Conservation (phyloP, 1,284 basidiomycete species). For the Cutaneotrichosporon mucoides region DNA sequence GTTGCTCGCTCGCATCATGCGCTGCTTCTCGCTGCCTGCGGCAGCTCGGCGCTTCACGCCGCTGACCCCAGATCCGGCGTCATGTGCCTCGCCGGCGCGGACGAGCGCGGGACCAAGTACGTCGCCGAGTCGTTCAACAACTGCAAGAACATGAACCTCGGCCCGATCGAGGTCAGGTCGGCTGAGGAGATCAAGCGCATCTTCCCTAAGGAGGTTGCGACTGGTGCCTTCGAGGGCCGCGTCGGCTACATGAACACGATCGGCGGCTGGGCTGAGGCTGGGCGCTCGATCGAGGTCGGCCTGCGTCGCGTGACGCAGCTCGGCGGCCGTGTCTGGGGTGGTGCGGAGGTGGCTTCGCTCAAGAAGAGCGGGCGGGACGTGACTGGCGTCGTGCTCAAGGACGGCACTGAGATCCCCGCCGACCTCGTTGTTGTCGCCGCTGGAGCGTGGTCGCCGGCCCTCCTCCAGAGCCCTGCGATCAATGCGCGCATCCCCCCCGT, state of each 20-base stretch:
- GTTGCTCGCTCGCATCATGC: too few species aligned
- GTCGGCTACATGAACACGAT: constrained; percentile 68
- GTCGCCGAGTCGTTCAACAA: constrained; percentile 38
- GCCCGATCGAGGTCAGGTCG: constrained; percentile 21
- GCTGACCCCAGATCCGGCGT: constrained; percentile 35
- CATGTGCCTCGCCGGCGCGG: constrained; percentile 29
- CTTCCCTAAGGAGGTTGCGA: constrained; percentile 22
- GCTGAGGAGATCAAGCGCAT: constrained; percentile 23
- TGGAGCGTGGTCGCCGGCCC: constrained; percentile 62
- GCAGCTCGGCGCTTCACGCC: too few species aligned
- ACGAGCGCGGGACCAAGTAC: constrained; percentile 30
- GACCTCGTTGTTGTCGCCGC: constrained; percentile 44
- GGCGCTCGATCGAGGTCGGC: constrained; percentile 60
- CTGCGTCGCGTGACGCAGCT: constrained; percentile 58
- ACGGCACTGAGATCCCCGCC: constrained; percentile 53
- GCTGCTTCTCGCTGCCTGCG: too few species aligned
- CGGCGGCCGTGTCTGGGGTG: constrained; percentile 61
- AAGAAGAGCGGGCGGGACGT: constrained; percentile 50
- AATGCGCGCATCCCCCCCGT: constrained; percentile 31
- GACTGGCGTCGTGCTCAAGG: constrained; percentile 60
- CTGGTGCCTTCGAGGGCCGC: constrained; percentile 30
- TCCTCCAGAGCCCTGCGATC: constrained; percentile 59
- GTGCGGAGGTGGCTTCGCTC: constrained; percentile 57
- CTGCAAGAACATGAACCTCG: constrained; percentile 27
- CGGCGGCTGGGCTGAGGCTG: constrained; percentile 81